A percentile compares a stretch with the other conserved stretches of the same genome.
Evolutionary conservation across 306 rosid species (phyloP).

Genomic region (Prosopis cineraria): DNA sequence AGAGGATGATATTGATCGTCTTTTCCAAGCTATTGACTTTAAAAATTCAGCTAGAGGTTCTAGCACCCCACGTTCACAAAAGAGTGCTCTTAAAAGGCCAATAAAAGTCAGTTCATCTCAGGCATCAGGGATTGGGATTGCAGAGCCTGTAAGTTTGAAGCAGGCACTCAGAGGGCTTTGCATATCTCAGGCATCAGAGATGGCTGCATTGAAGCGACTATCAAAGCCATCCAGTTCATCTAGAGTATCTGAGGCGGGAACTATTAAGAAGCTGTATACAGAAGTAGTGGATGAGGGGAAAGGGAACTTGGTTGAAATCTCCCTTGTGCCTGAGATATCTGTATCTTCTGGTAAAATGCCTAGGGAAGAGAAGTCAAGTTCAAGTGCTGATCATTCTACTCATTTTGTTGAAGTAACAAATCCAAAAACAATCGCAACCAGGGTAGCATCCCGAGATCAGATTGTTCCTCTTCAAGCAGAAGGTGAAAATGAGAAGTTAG

Average conservation of each 20-base stretch:
- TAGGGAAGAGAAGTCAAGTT: slow-evolving; percentile 33
- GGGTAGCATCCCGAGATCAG: slow-evolving; percentile 52
- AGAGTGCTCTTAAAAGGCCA: slow-evolving; percentile 93
- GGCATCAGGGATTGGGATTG: slow-evolving; percentile 87
- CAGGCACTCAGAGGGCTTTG: slow-evolving; percentile 98
- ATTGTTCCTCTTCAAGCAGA: slow-evolving; percentile 48
- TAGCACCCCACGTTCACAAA: slow-evolving; percentile 50
- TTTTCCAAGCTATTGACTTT: slow-evolving; percentile 83
- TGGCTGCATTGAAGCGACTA: slow-evolving; percentile 91
- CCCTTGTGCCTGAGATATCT: slow-evolving; percentile 74
- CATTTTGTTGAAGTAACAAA: slow-evolving; percentile 35
- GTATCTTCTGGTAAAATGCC: slow-evolving; percentile 50
- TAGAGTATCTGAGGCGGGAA: slow-evolving; percentile 88
- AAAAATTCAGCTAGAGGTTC: slow-evolving; percentile 61
- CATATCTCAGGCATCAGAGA: slow-evolving; percentile 97
- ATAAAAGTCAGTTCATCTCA: slow-evolving; percentile 71
- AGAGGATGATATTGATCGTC: slow-evolving; percentile 87
- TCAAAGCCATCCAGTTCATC: slow-evolving; percentile 75
- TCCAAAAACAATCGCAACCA: slow-evolving; percentile 36
- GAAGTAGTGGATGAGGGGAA: slow-evolving; percentile 76
- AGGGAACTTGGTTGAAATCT: slow-evolving; percentile 72
- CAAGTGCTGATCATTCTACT: slow-evolving; percentile 43
- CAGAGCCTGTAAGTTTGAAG: slow-evolving; percentile 93
- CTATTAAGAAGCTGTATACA: slow-evolving; percentile 74
- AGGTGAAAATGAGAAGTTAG: slow-evolving; percentile 42